Conservation (phyloP, 2,329 filamentous ascomycete species). For the Pyricularia pennisetigena region DNA sequence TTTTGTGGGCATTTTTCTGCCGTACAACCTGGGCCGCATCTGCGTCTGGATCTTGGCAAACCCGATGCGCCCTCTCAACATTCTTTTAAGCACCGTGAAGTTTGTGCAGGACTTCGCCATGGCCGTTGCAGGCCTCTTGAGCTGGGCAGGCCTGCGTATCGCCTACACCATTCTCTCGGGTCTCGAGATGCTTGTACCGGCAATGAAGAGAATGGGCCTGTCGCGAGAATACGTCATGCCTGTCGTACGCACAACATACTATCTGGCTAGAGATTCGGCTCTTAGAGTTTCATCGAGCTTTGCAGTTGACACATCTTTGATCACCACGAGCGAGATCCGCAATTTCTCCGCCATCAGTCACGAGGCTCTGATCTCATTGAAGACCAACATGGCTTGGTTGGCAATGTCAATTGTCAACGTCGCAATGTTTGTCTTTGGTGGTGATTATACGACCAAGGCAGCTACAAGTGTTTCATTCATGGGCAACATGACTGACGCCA, state of each 20-base stretch:
- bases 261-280: constrained; percentile 29
- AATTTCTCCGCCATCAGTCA: constrained; percentile 71
- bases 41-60: constrained; percentile 72
- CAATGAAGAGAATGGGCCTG: constrained; percentile 19
- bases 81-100: constrained; percentile 66
- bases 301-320: constrained; percentile 37
- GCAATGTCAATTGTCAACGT: background rate
- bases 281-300: constrained; percentile 40
- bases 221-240: constrained; percentile 5
- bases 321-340: constrained; percentile 53
- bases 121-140: constrained; percentile 49
- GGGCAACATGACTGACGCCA: constrained; percentile 11
- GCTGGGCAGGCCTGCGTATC: constrained; percentile 22
- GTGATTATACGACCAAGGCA: constrained; percentile 26
- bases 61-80: constrained; percentile 64
- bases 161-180: background rate
- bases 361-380: constrained; percentile 53
- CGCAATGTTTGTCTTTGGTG: constrained; percentile 30
- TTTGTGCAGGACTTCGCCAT: constrained; percentile 67
- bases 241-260: constrained; percentile 24
- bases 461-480: constrained; percentile 11
- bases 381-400: constrained; percentile 29
- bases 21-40: constrained; percentile 84
- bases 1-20: constrained; percentile 75
- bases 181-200: constrained; percentile 27